These are phyloP conservation scores for Rhizopus sp. DNA, from an alignment of 371 early-diverging fungal species.

Conservation along the genomic window DNA sequence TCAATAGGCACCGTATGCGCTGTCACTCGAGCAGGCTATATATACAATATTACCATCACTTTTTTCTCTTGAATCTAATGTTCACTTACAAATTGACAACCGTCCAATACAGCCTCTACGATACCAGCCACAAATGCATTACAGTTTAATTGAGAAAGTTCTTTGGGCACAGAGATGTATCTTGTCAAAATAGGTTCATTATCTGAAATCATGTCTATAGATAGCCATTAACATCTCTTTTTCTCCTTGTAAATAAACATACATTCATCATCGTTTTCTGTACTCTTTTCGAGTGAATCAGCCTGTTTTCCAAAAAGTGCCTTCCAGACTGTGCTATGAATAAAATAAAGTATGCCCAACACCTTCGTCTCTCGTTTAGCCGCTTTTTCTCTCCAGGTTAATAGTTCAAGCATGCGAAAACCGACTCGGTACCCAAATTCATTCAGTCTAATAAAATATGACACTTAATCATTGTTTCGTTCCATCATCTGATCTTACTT, in stretches of 20 bases:
- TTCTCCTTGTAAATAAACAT: conserved; percentile 16
- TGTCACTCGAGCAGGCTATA: conserved; percentile 89
- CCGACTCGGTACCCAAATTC: conserved; percentile 96
- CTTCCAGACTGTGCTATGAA: conserved; percentile 93
- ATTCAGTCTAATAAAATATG: conserved; percentile 60
- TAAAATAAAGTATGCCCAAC: conserved; percentile 84
- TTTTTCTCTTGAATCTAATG: neutral
- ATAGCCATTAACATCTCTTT: neutral
- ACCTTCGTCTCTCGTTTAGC: conserved; percentile 88
- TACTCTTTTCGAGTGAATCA: conserved; percentile 91
- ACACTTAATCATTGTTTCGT: neutral
- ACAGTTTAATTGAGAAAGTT: conserved; percentile 86
- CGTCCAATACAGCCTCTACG: conserved; percentile 91
- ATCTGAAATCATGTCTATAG: conserved; percentile 95
- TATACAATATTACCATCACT: neutral
- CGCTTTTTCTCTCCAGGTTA: conserved; percentile 84
- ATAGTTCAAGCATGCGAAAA: conserved; percentile 79
- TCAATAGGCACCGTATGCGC: conserved; percentile 91
- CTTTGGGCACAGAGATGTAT: conserved; percentile 93
- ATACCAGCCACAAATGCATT: conserved; percentile 95
- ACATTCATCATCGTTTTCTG: conserved; percentile 96
- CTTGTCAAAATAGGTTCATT: conserved; percentile 88
- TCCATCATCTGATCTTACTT: conserved; percentile 52
- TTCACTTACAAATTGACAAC: conserved; percentile 85
- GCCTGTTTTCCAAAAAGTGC: conserved; percentile 91